Percentiles rank a stretch among this genome's conserved stretches.
Conservation (phyloP, 2,329 filamentous ascomycete species). For the Exophiala viscosa region DNA sequence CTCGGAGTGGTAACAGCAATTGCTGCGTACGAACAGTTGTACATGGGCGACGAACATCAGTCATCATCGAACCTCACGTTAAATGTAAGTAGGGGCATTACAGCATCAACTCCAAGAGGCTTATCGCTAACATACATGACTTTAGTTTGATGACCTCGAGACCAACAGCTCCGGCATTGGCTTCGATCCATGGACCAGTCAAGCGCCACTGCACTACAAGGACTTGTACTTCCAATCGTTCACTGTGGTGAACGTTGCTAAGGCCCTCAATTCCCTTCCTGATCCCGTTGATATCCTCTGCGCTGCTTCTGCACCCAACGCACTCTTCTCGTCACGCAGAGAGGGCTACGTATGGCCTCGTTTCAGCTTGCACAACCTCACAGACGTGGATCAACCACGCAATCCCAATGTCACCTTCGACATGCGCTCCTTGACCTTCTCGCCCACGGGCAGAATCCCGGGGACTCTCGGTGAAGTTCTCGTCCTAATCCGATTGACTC, state of each 20-base stretch:
- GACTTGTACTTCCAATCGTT: constrained; percentile 11
- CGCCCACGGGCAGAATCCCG: constrained; percentile 3
- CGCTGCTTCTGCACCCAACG: constrained; percentile 7
- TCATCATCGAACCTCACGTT: neutral
- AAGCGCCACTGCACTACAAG: constrained; percentile 2
- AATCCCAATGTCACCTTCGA: constrained; percentile 5
- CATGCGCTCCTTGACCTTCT: constrained; percentile 4
- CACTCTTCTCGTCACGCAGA: constrained; percentile 3
- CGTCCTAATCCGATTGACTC: constrained; percentile 1
- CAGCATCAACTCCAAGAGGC: neutral
- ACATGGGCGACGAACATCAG: too few relatives aligned
- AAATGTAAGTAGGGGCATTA: too few relatives aligned
- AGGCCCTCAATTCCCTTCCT: neutral
- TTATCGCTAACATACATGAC: neutral
- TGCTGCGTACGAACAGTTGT: too few relatives aligned
- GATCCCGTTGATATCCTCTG: constrained; percentile 5
- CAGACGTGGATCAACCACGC: neutral
- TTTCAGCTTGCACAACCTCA: constrained; percentile 3
- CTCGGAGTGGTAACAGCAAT: too few relatives aligned
- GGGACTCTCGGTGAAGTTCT: neutral
- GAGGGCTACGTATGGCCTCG: constrained; percentile 3
- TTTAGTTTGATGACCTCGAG: constrained; percentile 8
- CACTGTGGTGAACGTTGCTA: constrained; percentile 9
- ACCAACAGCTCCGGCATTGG: constrained; percentile 8
- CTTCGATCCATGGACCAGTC: constrained; percentile 1